Evolutionary conservation across 2,329 filamentous ascomycete species (phyloP).

Genomic region (Phoma sp.): DNA sequence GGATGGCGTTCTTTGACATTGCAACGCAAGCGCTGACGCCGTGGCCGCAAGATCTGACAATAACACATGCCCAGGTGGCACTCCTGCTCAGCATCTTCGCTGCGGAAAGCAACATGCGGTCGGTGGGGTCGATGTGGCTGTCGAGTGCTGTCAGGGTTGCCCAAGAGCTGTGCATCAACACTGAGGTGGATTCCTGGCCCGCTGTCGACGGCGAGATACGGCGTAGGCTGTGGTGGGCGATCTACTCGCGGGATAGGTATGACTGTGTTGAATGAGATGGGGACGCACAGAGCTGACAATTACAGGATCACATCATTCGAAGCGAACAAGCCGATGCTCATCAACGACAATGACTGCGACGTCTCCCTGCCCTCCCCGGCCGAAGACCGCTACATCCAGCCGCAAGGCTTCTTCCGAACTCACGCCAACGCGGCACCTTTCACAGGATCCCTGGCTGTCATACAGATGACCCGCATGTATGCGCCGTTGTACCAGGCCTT

Average conservation of each 20-base stretch:
- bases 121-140: slow-evolving; percentile 85
- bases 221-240: slow-evolving; percentile 89
- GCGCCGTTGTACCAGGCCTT: slow-evolving; percentile 75
- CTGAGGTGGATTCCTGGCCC: slow-evolving; percentile 75
- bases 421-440: slow-evolving; percentile 53
- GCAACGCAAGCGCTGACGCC: slow-evolving; percentile 76
- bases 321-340: slow-evolving; percentile 79
- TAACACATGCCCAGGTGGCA: slow-evolving; percentile 77
- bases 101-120: slow-evolving; percentile 85
- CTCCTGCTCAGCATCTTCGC: slow-evolving; percentile 80
- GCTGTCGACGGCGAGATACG: slow-evolving; percentile 85
- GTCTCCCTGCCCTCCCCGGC: slow-evolving; percentile 78
- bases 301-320: slow-evolving; percentile 76
- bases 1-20: slow-evolving; percentile 73
- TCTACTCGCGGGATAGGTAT: slow-evolving; percentile 87
- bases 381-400: slow-evolving; percentile 78
- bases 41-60: slow-evolving; percentile 78
- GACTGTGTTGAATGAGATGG: slow-evolving; percentile 21
- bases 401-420: slow-evolving; percentile 55
- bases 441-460: slow-evolving; percentile 78
- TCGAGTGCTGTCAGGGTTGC: slow-evolving; percentile 79
- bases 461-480: slow-evolving; percentile 82
- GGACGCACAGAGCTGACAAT: neutral
- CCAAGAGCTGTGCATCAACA: slow-evolving; percentile 83
- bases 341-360: slow-evolving; percentile 89